Evolutionary conservation across 331 rosid species (phyloP).

Genomic region (Rosa hybrid): DNA sequence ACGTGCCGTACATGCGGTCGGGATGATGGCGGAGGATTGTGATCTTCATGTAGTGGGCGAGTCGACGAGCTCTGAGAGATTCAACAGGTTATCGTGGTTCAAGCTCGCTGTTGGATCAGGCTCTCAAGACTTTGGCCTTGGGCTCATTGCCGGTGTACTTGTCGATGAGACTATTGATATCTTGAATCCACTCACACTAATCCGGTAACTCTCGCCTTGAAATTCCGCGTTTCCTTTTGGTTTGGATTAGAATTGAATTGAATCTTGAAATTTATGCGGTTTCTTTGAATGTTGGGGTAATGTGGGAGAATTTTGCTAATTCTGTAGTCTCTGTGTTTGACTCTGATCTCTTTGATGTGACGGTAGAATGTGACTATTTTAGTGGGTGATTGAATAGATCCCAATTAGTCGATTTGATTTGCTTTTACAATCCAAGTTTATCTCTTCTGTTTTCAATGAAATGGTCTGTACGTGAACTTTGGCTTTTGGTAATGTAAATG

Average conservation of each 20-base stretch:
- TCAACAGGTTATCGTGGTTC: slow-evolving; percentile 87
- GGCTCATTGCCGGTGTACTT: slow-evolving; percentile 88
- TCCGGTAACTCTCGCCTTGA: slow-evolving; percentile 62
- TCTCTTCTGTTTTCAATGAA: no score
- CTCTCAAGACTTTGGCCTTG: slow-evolving; percentile 63
- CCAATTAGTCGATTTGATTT: background rate
- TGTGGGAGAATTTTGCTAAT: background rate
- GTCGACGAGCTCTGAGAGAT: slow-evolving; percentile 85
- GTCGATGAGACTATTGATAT: slow-evolving; percentile 88
- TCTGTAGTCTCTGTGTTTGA: slow-evolving; percentile 9
- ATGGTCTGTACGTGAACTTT: background rate
- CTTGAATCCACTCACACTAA: slow-evolving; percentile 88
- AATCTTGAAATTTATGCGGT: background rate
- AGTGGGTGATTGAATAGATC: background rate
- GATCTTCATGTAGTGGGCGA: slow-evolving; percentile 80
- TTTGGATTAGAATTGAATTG: background rate
- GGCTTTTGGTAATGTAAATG: background rate
- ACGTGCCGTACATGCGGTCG: slow-evolving; percentile 86
- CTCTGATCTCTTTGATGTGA: background rate
- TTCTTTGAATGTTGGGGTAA: background rate
- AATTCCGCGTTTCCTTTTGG: slow-evolving; percentile 7
- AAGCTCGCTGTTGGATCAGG: slow-evolving; percentile 42
- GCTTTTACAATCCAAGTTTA: background rate
- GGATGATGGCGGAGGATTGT: slow-evolving; percentile 94
- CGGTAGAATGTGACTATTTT: no score